Evolutionary conservation across 2,329 filamentous ascomycete species (phyloP).

Genomic region (Penicillium nordicum): DNA sequence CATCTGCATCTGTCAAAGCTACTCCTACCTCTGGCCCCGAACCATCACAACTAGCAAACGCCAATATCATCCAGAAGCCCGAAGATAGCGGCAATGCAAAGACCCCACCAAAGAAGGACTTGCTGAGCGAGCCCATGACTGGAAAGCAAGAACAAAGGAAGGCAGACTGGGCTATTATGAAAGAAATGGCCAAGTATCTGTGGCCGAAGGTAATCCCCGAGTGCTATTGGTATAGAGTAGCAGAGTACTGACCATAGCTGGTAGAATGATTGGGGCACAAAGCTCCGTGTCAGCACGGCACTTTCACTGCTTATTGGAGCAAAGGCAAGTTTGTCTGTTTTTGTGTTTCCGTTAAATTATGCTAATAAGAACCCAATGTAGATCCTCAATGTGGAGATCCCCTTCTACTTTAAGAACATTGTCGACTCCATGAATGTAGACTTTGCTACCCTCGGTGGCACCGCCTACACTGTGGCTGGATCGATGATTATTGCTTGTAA

Average conservation of each 20-base stretch:
- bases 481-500: constrained; percentile 85
- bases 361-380: constrained; percentile 29
- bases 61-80: constrained; percentile 19
- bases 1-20: constrained; percentile 12
- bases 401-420: constrained; percentile 98
- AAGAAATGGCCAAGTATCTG: constrained; percentile 91
- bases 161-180: constrained; percentile 98
- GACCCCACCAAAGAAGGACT: constrained; percentile 49
- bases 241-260: constrained; percentile 2
- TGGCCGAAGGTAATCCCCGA: constrained; percentile 70
- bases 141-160: constrained; percentile 85
- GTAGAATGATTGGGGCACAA: constrained; percentile 71
- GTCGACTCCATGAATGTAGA: constrained; percentile 98
- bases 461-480: constrained; percentile 81
- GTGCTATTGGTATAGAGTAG: constrained; percentile 18
- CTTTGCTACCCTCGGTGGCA: constrained; percentile 79
- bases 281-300: constrained; percentile 80
- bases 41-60: constrained; percentile 19
- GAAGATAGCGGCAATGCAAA: constrained; percentile 24
- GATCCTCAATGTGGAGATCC: constrained; percentile 92
- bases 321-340: constrained; percentile 56
- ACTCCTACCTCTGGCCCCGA: constrained; percentile 6
- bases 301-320: constrained; percentile 79
- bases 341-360: neutral
- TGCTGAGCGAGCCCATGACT: constrained; percentile 63